Evolutionary conservation across 1,139 yeast genomes (phyloP).

Genomic region (Suhomyces taliae): DNA sequence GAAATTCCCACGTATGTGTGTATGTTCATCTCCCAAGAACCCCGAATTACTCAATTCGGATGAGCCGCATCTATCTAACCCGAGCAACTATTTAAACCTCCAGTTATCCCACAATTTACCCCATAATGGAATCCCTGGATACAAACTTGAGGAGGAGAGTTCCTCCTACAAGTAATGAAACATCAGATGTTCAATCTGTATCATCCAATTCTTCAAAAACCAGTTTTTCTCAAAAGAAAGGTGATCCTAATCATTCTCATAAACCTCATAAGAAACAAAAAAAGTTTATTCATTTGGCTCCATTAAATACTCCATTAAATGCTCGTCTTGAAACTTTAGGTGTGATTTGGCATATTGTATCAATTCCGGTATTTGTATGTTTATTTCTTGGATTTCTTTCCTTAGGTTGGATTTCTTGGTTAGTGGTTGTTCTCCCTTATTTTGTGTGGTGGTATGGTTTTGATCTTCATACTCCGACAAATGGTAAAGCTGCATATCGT

Average conservation of each 20-base stretch:
- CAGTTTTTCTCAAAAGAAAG: neutral
- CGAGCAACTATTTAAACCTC: conserved; percentile 3
- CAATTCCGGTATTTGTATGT: conserved; percentile 61
- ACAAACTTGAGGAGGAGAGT: neutral
- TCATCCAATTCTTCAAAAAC: conserved; percentile 1
- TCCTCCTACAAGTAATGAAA: neutral
- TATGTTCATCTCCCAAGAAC: too few species aligned
- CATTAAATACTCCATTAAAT: conserved; percentile 53
- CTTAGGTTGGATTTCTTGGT: conserved; percentile 73
- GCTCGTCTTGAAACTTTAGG: conserved; percentile 70
- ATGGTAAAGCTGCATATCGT: conserved; percentile 66
- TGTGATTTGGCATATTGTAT: conserved; percentile 73
- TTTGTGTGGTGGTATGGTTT: conserved; percentile 59
- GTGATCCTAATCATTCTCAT: neutral
- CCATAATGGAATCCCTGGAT: neutral
- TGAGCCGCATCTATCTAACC: neutral
- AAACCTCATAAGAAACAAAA: neutral
- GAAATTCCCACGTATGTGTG: too few species aligned
- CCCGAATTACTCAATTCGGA: neutral
- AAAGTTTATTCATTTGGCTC: conserved; percentile 41
- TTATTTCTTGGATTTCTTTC: conserved; percentile 55
- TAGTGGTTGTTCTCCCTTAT: conserved; percentile 53
- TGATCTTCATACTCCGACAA: conserved; percentile 64
- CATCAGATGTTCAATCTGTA: neutral
- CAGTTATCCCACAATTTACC: neutral